Conservation (phyloP, 306 rosid genomes). For the Trichosanthes truncata region DNA sequence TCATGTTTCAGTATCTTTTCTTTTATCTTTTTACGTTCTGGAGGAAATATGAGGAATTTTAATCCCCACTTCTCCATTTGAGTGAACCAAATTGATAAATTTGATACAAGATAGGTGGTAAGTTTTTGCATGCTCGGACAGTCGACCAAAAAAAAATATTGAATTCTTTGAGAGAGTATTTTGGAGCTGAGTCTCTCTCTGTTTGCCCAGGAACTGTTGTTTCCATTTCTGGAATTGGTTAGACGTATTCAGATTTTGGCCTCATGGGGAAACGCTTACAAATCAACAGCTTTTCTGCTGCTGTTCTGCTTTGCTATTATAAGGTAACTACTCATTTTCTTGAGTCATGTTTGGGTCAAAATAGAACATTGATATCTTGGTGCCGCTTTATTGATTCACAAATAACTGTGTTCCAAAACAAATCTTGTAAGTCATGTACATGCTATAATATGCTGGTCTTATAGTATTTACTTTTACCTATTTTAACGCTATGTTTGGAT, state of each 20-base stretch:
- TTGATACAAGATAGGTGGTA: background rate
- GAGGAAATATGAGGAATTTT: background rate
- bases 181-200: constrained; percentile 11
- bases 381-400: background rate
- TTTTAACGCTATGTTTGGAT: background rate
- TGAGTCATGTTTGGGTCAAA: background rate
- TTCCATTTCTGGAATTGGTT: constrained; percentile 46
- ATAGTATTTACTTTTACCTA: background rate
- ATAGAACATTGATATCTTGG: background rate
- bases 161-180: background rate
- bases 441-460: background rate
- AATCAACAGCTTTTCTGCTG: constrained; percentile 56
- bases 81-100: background rate
- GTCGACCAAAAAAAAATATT: background rate
- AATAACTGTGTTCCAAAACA: background rate
- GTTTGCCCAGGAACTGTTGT: constrained; percentile 68
- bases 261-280: constrained; percentile 66
- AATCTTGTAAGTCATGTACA: background rate
- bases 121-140: constrained; percentile 9
- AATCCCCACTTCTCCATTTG: background rate
- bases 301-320: constrained; percentile 47
- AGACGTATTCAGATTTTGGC: constrained; percentile 38
- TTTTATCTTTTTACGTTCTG: background rate
- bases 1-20: background rate
- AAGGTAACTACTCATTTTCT: constrained; percentile 36